These are phyloP conservation scores for Penicillium cinerascens DNA, from an alignment of 495 filamentous ascomycete genomes.

Conservation along the genomic window DNA sequence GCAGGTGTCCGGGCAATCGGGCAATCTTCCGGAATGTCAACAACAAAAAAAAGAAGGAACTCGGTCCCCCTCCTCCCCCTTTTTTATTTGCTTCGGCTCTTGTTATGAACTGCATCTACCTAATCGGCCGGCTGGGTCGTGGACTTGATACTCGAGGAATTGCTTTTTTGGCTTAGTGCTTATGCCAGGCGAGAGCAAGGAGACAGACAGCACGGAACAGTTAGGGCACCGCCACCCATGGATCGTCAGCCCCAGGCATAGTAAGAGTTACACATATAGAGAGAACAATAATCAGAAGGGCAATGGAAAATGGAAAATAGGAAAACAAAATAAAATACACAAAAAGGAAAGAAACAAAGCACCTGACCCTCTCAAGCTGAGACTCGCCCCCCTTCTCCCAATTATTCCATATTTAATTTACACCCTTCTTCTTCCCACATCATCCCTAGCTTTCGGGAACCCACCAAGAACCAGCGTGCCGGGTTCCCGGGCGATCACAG, in stretches of 20 bases:
- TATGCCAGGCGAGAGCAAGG: neutral
- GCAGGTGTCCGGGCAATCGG: conserved; percentile 20
- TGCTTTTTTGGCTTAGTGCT: conserved; percentile 6
- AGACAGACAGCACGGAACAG: neutral
- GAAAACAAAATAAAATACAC: conserved; percentile 9
- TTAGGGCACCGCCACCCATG: conserved; percentile 9
- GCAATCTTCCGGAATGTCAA: conserved; percentile 15
- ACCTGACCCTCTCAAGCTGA: conserved; percentile 7
- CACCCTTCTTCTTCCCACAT: neutral
- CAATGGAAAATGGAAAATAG: conserved; percentile 3
- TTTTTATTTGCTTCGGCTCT: conserved; percentile 2
- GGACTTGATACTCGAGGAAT: conserved; percentile 6
- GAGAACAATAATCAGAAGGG: neutral
- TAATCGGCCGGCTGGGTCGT: conserved; percentile 7
- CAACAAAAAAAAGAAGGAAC: neutral
- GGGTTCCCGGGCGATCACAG: conserved; percentile 29
- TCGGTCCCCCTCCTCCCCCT: conserved; percentile 3
- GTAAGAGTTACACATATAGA: conserved; percentile 23
- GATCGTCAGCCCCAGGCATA: conserved; percentile 20
- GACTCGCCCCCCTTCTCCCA: neutral
- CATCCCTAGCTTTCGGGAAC: conserved; percentile 12
- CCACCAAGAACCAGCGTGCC: conserved; percentile 23
- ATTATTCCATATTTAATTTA: neutral
- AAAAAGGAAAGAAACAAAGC: conserved; percentile 1
- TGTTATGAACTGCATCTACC: conserved; percentile 7